These are phyloP conservation scores for Fusarium equiseti DNA, from an alignment of 2,329 filamentous ascomycete species.

Conservation along the genomic window DNA sequence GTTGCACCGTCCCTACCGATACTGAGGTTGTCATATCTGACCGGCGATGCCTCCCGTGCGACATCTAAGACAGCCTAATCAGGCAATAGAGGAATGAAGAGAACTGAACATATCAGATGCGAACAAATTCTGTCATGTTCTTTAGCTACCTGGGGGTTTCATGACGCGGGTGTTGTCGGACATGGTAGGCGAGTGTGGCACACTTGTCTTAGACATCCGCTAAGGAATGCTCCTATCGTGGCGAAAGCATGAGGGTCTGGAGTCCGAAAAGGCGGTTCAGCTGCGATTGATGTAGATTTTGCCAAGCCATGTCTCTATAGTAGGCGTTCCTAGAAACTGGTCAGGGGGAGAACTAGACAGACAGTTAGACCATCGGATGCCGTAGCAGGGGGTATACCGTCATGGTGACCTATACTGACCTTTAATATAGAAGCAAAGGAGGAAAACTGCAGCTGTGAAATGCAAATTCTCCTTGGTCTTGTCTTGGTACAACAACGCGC, in stretches of 20 bases:
- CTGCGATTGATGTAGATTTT: slow-evolving; percentile 1
- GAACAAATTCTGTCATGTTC: slow-evolving; percentile 11
- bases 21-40: slow-evolving; percentile 32
- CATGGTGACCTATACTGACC: neutral
- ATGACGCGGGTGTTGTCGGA: slow-evolving; percentile 42
- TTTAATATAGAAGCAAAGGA: neutral
- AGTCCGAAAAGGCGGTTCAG: slow-evolving; percentile 29
- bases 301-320: slow-evolving; percentile 7
- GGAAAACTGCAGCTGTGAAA: slow-evolving; percentile 3
- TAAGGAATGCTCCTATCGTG: slow-evolving; percentile 29
- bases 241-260: slow-evolving; percentile 33
- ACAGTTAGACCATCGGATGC: neutral
- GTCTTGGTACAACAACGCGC: slow-evolving; percentile 16
- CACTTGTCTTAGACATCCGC: slow-evolving; percentile 38
- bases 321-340: neutral
- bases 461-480: slow-evolving; percentile 28
- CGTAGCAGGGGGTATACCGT: neutral
- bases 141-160: slow-evolving; percentile 28
- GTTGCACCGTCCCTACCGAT: slow-evolving; percentile 24
- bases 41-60: slow-evolving; percentile 38
- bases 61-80: slow-evolving; percentile 32
- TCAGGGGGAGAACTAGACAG: neutral
- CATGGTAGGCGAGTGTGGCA: slow-evolving; percentile 41
- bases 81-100: neutral
- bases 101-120: neutral